These are phyloP conservation scores for Penicillium freii DNA, from an alignment of 2,329 filamentous ascomycete genomes.

Conservation along the genomic window DNA sequence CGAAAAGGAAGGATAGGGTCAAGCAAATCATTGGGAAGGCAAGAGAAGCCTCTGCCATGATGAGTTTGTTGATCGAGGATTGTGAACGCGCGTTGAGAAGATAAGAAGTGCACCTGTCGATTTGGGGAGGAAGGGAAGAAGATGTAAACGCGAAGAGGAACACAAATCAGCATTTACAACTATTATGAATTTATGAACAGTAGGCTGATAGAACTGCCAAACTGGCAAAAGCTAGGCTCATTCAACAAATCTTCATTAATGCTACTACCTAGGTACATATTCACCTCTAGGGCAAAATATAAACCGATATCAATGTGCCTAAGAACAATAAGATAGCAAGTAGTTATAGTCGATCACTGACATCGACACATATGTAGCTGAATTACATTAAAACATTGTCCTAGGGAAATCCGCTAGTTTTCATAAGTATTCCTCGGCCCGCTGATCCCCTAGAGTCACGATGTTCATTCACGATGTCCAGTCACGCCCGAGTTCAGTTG, in stretches of 20 bases:
- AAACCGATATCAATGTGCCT: too few relatives aligned
- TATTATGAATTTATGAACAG: neutral
- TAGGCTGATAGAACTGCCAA: neutral
- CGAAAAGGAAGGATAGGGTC: slow-evolving; percentile 18
- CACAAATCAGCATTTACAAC: too few relatives aligned
- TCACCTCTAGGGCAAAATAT: neutral
- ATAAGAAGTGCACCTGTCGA: neutral
- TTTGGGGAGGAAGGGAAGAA: neutral
- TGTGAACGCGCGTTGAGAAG: neutral
- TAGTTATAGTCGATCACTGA: neutral
- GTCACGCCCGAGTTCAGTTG: slow-evolving; percentile 17
- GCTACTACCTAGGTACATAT: neutral
- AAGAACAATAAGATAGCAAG: neutral
- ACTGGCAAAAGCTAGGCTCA: neutral
- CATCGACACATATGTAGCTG: neutral
- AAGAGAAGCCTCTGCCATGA: slow-evolving; percentile 7
- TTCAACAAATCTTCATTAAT: neutral
- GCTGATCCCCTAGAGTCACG: neutral
- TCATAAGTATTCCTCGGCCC: neutral
- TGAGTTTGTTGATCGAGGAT: neutral
- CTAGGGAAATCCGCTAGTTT: neutral
- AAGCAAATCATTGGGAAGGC: slow-evolving; percentile 16
- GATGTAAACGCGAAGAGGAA: neutral
- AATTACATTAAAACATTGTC: neutral
- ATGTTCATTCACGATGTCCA: slow-evolving; percentile 13